Percentiles rank a stretch among this genome's conserved stretches.
phyloP scores from a whole-genome alignment of 345 rosid genomes.

The Melaleuca alternifolia region DNA sequence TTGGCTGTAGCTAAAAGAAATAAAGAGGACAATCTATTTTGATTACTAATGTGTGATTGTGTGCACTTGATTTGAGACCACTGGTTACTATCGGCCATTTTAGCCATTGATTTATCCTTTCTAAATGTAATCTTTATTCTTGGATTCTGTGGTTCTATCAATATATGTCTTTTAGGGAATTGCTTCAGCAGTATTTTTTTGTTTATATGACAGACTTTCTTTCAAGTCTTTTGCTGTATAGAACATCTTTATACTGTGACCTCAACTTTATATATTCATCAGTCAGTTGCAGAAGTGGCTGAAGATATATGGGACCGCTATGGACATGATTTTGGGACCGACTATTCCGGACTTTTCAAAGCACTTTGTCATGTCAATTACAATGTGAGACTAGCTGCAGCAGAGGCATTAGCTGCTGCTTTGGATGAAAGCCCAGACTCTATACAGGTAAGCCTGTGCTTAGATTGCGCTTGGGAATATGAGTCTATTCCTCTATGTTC shows the following conservation, averaged over 20 bases:
- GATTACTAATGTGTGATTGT: neutral
- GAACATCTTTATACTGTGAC: neutral
- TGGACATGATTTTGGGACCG: conserved; percentile 82
- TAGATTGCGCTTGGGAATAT: neutral
- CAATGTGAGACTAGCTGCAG: conserved; percentile 83
- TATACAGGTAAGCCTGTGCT: conserved; percentile 45
- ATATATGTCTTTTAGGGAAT: neutral
- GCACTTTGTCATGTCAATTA: conserved; percentile 80
- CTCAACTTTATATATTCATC: conserved; percentile 13
- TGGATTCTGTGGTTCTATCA: neutral
- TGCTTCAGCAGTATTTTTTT: neutral
- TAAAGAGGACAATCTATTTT: neutral
- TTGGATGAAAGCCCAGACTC: conserved; percentile 84
- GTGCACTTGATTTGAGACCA: neutral
- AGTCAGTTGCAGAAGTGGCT: conserved; percentile 83
- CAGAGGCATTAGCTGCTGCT: conserved; percentile 97
- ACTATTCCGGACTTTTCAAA: conserved; percentile 78
- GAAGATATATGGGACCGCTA: conserved; percentile 96
- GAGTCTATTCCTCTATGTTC: neutral
- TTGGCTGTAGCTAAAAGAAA: neutral
- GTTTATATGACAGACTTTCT: neutral
- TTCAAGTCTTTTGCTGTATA: neutral
- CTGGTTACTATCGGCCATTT: neutral
- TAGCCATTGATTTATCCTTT: neutral
- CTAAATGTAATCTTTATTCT: neutral